Evolutionary conservation across 495 filamentous ascomycete genomes (phyloP).

Genomic region (Penicillium fimorum): DNA sequence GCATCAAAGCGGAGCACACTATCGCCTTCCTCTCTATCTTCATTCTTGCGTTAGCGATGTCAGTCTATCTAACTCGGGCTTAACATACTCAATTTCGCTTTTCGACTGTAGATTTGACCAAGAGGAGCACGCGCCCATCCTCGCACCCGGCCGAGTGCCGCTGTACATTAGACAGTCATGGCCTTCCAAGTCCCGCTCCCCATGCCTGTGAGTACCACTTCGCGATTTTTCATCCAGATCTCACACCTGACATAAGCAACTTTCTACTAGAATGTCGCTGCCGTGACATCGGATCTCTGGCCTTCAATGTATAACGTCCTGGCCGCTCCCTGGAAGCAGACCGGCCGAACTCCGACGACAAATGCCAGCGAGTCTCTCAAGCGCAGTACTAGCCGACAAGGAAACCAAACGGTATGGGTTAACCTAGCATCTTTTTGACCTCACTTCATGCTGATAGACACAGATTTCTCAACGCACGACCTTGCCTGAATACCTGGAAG

Average conservation of each 20-base stretch:
- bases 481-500: constrained; percentile 33
- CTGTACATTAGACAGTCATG: constrained; percentile 44
- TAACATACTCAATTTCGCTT: constrained; percentile 14
- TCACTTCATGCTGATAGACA: constrained; percentile 6
- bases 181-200: constrained; percentile 47
- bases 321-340: constrained; percentile 35
- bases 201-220: constrained; percentile 36
- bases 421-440: background rate
- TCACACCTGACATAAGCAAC: constrained; percentile 16
- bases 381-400: constrained; percentile 17
- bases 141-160: constrained; percentile 44
- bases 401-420: constrained; percentile 23
- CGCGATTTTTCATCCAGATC: background rate
- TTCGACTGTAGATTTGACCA: constrained; percentile 2
- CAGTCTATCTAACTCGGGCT: constrained; percentile 16
- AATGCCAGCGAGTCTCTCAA: constrained; percentile 22
- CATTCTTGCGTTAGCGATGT: constrained; percentile 31
- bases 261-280: constrained; percentile 34
- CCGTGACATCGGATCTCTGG: constrained; percentile 45
- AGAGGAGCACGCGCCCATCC: constrained; percentile 23
- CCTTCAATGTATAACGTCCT: constrained; percentile 45
- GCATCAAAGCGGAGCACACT: constrained; percentile 29
- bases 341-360: constrained; percentile 19
- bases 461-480: constrained; percentile 15
- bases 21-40: constrained; percentile 18